phyloP scores from a whole-genome alignment of 2,329 filamentous ascomycete genomes.

The Apiospora phragmitis region DNA sequence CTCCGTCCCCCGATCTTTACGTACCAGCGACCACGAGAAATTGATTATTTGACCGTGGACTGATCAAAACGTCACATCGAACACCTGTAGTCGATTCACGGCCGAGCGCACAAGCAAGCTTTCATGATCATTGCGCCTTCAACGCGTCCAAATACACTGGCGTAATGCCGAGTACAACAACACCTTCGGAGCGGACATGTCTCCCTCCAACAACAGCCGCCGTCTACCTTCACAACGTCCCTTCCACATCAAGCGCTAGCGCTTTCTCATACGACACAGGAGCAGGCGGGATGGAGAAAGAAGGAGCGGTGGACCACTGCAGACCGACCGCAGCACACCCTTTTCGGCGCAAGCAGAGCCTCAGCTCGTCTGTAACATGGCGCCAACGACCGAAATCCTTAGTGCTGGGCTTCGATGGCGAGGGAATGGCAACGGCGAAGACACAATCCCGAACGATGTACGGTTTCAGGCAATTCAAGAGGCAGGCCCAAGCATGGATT shows the following conservation, averaged over 20 bases:
- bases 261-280: conserved; percentile 30
- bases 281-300: conserved; percentile 26
- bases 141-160: neutral
- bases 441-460: conserved; percentile 24
- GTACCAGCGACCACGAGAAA: neutral
- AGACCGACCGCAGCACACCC: conserved; percentile 37
- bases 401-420: conserved; percentile 25
- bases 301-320: conserved; percentile 16
- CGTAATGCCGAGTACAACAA: neutral
- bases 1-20: neutral
- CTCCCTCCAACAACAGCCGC: neutral
- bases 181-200: neutral
- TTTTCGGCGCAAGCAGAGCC: conserved; percentile 39
- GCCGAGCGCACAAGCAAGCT: neutral
- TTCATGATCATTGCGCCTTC: neutral
- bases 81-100: neutral
- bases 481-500: neutral
- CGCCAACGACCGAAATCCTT: conserved; percentile 46
- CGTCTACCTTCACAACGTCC: neutral
- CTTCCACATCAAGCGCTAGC: conserved; percentile 26
- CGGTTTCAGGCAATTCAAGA: conserved; percentile 29
- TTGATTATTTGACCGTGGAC: neutral
- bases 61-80: neutral
- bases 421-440: conserved; percentile 32
- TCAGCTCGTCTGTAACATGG: conserved; percentile 53